Base-by-base conservation (phyloP, 495 filamentous ascomycete genomes). In the Penicillium odoratum region DNA sequence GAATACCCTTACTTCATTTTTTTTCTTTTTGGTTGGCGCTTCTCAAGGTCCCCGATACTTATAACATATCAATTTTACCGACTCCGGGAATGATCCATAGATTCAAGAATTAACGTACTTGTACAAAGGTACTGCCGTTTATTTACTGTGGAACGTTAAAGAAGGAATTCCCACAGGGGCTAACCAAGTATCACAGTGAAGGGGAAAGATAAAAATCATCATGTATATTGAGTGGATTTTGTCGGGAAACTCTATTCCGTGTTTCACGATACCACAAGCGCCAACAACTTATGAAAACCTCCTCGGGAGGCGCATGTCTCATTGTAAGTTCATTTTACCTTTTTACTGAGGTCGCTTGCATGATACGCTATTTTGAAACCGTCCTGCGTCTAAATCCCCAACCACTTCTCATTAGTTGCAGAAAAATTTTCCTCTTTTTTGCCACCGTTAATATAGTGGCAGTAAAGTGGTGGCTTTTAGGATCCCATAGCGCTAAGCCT, bases 221-320 rank as follows among this genome's bases (percentile, higher is more conserved):
- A 28, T 25, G 25, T 7, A 31, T 7, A 30, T 31, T 28, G 15
- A 46, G 5, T 48, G 9, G 16, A 44, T 44, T 18, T 44, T 28
- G 7, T 48, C 53, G 50, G 54, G 51, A 45, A 57, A 54, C 54
- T 33, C 49, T 34, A 61, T 48, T 57, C 54, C 54, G 59, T 40
- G 59, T 61, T 61, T 61, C 54, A 54, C 50, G 33, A 56, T 61
- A 48, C 44, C 47, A 38, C 31, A 42, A 53, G 51, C 51, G 51
- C 49, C 49, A 44, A 42, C 44, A 53, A 48, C 53, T 61, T 49
- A 52, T 53, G 53, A 34, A 53, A 15, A 43, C 38, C 25, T 51
- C 49, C 49, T 55, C 36, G 46, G 42, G 58, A 60, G 52, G 58
- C 58, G 58, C 53, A 61, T 61, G 59, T 57, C 54, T 57, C 50